Conservation (phyloP, 805 yeast species). For the Starmera pachycereana region DNA sequence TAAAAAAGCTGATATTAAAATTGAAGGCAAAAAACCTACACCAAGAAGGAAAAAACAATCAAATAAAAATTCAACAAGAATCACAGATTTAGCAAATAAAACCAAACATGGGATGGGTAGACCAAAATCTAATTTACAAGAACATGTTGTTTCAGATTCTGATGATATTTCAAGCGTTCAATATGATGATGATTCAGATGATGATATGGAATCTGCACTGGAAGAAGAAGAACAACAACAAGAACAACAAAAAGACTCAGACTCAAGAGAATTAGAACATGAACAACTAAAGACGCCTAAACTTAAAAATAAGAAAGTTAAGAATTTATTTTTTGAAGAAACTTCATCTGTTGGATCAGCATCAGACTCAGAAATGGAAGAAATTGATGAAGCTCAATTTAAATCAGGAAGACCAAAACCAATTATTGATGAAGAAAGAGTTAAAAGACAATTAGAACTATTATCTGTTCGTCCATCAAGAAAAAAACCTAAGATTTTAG, state of each 20-base stretch:
- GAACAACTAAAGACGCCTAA: background rate
- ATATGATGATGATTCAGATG: conserved; percentile 5
- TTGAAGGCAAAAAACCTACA: background rate
- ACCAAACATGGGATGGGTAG: background rate
- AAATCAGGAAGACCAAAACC: conserved; percentile 21
- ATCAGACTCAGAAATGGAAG: no score
- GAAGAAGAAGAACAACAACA: conserved; percentile 7
- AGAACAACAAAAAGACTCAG: background rate
- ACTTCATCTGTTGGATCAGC: background rate
- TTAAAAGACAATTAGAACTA: conserved; percentile 18
- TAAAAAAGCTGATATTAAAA: background rate
- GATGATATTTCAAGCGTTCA: background rate
- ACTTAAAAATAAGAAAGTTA: conserved; percentile 9
- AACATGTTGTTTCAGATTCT: background rate
- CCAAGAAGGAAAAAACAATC: background rate
- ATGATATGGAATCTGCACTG: conserved; percentile 11
- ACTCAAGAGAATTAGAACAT: background rate
- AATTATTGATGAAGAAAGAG: conserved; percentile 19
- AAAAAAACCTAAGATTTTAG: conserved; percentile 19
- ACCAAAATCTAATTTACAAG: background rate
- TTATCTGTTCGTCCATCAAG: conserved; percentile 4
- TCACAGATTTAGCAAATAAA: background rate
- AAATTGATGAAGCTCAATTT: conserved; percentile 15
- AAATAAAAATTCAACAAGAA: background rate
- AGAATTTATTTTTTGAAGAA: conserved; percentile 4